These are phyloP conservation scores for Fraxinus latifolia DNA, from an alignment of 305 asterid genomes.

Conservation along the genomic window DNA sequence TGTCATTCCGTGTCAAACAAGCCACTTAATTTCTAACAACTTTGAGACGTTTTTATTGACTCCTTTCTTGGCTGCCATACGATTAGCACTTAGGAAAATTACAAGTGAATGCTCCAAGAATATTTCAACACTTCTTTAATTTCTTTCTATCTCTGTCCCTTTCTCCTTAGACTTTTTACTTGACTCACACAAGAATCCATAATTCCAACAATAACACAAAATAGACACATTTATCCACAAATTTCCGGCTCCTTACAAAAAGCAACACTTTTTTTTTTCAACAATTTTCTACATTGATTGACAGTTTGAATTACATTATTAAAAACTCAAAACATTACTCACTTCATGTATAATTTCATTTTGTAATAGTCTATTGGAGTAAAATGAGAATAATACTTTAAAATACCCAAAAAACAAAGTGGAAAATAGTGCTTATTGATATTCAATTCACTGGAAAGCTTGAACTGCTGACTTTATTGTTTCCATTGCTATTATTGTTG, in stretches of 20 bases:
- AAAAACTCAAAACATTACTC: constrained; percentile 10
- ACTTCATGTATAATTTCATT: neutral
- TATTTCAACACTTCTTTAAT: constrained; percentile 5
- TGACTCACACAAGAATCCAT: constrained; percentile 16
- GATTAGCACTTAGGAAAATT: constrained; percentile 8
- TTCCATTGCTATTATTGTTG: constrained; percentile 42
- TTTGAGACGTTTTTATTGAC: constrained; percentile 46
- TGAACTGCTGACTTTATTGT: constrained; percentile 34
- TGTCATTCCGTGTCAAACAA: constrained; percentile 25
- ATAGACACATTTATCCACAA: constrained; percentile 23
- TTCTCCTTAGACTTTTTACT: constrained; percentile 20
- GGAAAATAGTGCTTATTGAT: neutral
- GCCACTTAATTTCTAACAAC: constrained; percentile 9
- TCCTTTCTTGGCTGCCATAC: constrained; percentile 32
- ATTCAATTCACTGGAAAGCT: constrained; percentile 38
- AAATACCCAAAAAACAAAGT: neutral
- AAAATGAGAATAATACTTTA: neutral
- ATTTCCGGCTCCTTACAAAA: constrained; percentile 33
- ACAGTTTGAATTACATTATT: constrained; percentile 29
- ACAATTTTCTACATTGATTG: constrained; percentile 15
- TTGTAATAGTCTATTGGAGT: neutral
- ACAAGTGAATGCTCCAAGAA: constrained; percentile 2
- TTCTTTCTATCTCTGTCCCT: neutral
- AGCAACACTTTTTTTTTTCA: neutral
- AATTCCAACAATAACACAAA: constrained; percentile 10